Evolutionary conservation across 192 early-diverging fungal species (phyloP), one percentile per base, ranked within the genome.

Genomic region (Gonapodya prolifera): DNA sequence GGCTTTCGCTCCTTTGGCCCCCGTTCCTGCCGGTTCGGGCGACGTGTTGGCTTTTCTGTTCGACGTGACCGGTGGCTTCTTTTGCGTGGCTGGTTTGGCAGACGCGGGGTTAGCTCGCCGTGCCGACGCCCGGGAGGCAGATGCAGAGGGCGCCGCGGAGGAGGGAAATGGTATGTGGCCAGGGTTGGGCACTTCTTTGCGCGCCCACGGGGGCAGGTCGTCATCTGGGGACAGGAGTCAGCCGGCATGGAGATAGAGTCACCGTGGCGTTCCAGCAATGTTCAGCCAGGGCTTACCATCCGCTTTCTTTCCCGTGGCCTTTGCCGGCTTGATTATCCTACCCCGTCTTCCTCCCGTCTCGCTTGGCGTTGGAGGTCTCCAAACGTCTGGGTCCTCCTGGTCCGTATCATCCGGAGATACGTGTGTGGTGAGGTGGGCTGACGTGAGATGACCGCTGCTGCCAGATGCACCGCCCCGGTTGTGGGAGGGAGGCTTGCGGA

Each of bases 361-460:
- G 23, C 45, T 61, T 34, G 87, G 87, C 2, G 80, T 80, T 31
- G 87, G 87, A 2, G 86, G 81, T 34, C 81, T 82, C 87, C 87
- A 88, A 16, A 88, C 87, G 79, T 88, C 87, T 45, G 77, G 81
- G 75, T 88, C 86, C 16, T 83, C 71, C 16, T 30, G n/a, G 33
- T 32, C 34, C 17, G 18, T 23, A 33, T 35, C 76, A 61, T 61
- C 23, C 8, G 8, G 8, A 8, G 45, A 61, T n/a, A n/a, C n/a
- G n/a, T n/a, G n/a, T n/a, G n/a, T n/a, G n/a, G n/a, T n/a, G n/a
- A n/a, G n/a, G n/a, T n/a, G n/a, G n/a, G n/a, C n/a, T n/a, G n/a
- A n/a, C n/a, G n/a, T n/a, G n/a, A n/a, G n/a, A n/a, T n/a, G n/a
- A n/a, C n/a, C n/a, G n/a, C n/a, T n/a, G n/a, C n/a, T n/a, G n/a